Base-by-base conservation (phyloP, 192 early-diverging fungal genomes). In the Coemansia sp. region DNA sequence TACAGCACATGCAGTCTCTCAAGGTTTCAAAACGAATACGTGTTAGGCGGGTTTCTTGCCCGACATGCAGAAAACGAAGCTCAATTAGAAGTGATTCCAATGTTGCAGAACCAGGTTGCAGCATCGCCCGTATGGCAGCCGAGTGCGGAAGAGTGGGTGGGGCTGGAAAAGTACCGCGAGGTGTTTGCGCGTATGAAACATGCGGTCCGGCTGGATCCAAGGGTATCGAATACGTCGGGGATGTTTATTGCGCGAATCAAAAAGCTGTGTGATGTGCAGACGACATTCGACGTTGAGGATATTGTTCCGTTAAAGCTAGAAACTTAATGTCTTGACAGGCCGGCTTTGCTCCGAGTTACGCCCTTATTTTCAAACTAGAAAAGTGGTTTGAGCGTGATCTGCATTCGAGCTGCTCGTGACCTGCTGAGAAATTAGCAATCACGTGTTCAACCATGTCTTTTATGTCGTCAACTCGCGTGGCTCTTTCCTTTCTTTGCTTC, bases 1-100 rank as follows among this genome's bases (percentile, higher is more conserved):
- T 98, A 98, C 75, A 92, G 90, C 64, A 93, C 91, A 0, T 94
- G 92, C 68, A 90, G 87, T 14, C 72, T 93, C 12, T 85, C 92
- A 0, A 61, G 77, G 9, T 73, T 76, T 19, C 96, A 98, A 67
- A 97, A 98, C 69, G 96, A 98, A 66, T 87, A 86, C 27, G 85
- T 95, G 25, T 73, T 98, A 2, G 83, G 68, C 11, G 90, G 91
- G 85, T 94, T 98, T 59, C 70, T 98, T 26, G 59, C 25, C 48
- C 53, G 67, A 17, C 74, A 82, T 26, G 12, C 21, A 2, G 50
- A 69, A 31, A 43, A 64, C 21, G 71, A 82, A 31, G 80, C 74
- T 1, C 4, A 48, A 8, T 49, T 82, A 0, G 75, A 77, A 59
- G 54, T 62, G 0, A 39, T 72, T 0, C 68, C 68, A 14, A 5